A percentile compares a stretch with the other conserved stretches of the same genome.
These are phyloP conservation scores for Macroventuria anomochaeta DNA, from an alignment of 2,329 filamentous ascomycete genomes.

Conservation along the genomic window DNA sequence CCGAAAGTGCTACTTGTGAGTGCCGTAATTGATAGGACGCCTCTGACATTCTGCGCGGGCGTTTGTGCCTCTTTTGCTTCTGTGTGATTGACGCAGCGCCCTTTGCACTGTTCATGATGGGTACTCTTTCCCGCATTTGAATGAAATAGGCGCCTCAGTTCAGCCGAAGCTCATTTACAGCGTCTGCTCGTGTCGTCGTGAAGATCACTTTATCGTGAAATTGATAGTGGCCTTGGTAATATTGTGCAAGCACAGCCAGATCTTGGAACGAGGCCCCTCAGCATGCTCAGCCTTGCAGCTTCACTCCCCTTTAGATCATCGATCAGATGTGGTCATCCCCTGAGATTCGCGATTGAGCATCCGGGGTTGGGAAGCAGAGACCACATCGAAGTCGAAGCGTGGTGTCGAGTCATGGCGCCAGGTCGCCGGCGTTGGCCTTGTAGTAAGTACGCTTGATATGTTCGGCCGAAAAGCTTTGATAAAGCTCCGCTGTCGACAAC, in stretches of 20 bases:
- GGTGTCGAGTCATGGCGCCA: neutral
- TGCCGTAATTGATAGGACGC: too few species aligned
- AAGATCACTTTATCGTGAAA: conserved; percentile 1
- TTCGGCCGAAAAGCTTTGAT: conserved; percentile 6
- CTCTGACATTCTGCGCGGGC: neutral
- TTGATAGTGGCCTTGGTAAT: neutral
- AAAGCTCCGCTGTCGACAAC: neutral
- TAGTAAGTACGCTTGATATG: neutral
- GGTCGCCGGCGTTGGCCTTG: neutral
- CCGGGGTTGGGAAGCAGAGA: conserved; percentile 4
- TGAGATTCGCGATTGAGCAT: neutral
- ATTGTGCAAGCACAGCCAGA: neutral
- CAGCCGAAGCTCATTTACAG: neutral
- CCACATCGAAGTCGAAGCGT: conserved; percentile 3
- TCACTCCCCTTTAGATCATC: neutral
- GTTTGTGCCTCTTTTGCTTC: neutral
- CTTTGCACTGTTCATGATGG: neutral
- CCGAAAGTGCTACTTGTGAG: too few species aligned
- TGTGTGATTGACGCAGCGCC: neutral
- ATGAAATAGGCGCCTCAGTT: neutral
- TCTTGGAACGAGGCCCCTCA: neutral
- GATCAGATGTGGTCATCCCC: neutral
- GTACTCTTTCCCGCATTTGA: neutral
- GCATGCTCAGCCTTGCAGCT: neutral
- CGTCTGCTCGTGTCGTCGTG: neutral